These are phyloP conservation scores for Bullera alba DNA, from an alignment of 768 basidiomycete species.

Conservation along the genomic window DNA sequence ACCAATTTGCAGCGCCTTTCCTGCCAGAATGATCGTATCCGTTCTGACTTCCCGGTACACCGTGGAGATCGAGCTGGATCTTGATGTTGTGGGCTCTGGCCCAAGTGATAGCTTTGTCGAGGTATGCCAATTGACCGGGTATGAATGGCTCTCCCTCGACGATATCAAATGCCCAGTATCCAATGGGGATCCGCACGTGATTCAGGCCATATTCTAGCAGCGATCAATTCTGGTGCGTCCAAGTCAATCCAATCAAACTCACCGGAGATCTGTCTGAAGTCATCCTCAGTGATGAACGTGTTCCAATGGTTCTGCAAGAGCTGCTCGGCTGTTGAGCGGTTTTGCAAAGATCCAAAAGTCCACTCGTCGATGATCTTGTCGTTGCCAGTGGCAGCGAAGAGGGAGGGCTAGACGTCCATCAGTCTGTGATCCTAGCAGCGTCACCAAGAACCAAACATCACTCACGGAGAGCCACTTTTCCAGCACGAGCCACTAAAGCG, in stretches of 20 bases:
- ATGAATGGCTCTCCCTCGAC: conserved; percentile 42
- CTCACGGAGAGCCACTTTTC: conserved; percentile 41
- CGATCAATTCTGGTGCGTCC: background rate
- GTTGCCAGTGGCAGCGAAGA: conserved; percentile 39
- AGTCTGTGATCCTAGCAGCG: background rate
- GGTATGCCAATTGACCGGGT: conserved; percentile 40
- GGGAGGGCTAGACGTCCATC: conserved; percentile 21
- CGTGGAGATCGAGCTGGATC: conserved; percentile 44
- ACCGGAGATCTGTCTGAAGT: conserved; percentile 43
- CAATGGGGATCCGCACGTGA: conserved; percentile 44
- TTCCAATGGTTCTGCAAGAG: conserved; percentile 44
- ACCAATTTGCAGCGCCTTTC: conserved; percentile 36
- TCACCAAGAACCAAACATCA: background rate
- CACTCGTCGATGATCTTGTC: conserved; percentile 44
- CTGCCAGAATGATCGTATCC: conserved; percentile 43
- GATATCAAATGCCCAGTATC: conserved; percentile 43
- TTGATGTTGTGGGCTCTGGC: conserved; percentile 40
- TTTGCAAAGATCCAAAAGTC: conserved; percentile 41
- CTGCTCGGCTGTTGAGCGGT: conserved; percentile 17
- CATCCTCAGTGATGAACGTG: conserved; percentile 47
- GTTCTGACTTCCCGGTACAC: conserved; percentile 43
- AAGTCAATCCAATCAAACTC: conserved; percentile 7
- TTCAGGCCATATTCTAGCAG: conserved; percentile 25
- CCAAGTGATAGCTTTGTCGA: conserved; percentile 44
- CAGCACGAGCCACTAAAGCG: conserved; percentile 28